These are phyloP conservation scores for Mycena amicta DNA, from an alignment of 768 basidiomycete species.

Conservation along the genomic window DNA sequence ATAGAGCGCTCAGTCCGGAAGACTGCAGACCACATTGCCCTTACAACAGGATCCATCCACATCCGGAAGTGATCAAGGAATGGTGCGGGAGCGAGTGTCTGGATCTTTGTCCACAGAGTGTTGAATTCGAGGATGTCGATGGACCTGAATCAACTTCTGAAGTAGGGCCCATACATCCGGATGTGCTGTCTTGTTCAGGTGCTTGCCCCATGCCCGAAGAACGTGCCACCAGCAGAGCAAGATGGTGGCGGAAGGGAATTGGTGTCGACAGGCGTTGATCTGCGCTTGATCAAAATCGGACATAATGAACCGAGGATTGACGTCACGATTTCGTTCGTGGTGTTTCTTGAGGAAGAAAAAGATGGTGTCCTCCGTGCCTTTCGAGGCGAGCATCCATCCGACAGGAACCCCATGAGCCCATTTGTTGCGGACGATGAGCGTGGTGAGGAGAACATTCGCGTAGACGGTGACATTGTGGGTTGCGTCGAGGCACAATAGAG, in stretches of 20 bases:
- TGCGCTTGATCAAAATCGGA: conserved; percentile 1
- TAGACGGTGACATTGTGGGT: conserved; percentile 16
- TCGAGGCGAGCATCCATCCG: conserved; percentile 25
- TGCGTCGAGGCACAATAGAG: conserved; percentile 12
- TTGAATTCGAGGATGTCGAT: conserved; percentile 20
- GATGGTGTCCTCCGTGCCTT: conserved; percentile 22
- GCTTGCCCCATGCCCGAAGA: conserved; percentile 32
- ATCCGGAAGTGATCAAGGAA: too few relatives aligned
- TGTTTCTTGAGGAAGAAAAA: conserved; percentile 10
- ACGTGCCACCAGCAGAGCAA: conserved; percentile 33
- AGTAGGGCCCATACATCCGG: conserved; percentile 25
- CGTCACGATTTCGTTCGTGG: not conserved
- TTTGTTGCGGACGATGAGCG: conserved; percentile 6
- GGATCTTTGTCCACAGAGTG: conserved; percentile 17
- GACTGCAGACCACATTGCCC: too few relatives aligned
- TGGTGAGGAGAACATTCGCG: conserved; percentile 1
- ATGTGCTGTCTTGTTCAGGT: conserved; percentile 10
- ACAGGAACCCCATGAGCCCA: conserved; percentile 17
- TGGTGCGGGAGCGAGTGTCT: conserved; percentile 1
- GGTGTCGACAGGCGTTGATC: not conserved
- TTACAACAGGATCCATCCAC: too few relatives aligned
- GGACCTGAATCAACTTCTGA: conserved; percentile 23
- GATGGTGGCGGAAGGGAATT: not conserved
- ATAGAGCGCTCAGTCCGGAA: too few relatives aligned
- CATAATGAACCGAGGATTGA: not conserved